A percentile compares a stretch with the other conserved stretches of the same genome.
These are phyloP conservation scores for Lichina pygmaea DNA, from an alignment of 495 filamentous ascomycete genomes.

Conservation along the genomic window DNA sequence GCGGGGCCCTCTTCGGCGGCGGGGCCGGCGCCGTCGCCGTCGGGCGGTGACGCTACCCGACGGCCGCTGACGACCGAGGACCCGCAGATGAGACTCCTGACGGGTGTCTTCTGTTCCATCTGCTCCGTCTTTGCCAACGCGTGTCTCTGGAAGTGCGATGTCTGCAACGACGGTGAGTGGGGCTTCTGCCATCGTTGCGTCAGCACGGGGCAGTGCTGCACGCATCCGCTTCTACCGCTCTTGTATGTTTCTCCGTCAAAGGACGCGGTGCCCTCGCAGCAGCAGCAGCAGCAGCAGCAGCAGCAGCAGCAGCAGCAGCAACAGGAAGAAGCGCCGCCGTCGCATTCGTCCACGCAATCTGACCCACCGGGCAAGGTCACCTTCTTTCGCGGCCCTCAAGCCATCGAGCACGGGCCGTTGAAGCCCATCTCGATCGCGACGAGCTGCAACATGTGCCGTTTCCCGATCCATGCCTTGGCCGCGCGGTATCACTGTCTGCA, in stretches of 20 bases:
- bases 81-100: constrained; percentile 36
- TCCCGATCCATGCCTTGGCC: constrained; percentile 36
- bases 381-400: background rate
- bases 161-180: constrained; percentile 78
- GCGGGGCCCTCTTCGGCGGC: background rate
- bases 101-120: constrained; percentile 56
- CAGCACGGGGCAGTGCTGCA: constrained; percentile 47
- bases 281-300: too few species aligned
- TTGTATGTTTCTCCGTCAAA: background rate
- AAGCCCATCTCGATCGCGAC: constrained; percentile 35
- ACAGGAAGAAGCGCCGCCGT: background rate
- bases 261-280: background rate
- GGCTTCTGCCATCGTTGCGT: constrained; percentile 70
- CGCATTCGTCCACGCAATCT: background rate
- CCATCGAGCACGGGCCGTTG: background rate
- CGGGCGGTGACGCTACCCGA: constrained; percentile 5
- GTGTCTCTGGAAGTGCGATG: constrained; percentile 60
- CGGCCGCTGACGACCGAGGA: constrained; percentile 29
- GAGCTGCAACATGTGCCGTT: constrained; percentile 46
- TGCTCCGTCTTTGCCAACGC: constrained; percentile 46
- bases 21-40: constrained; percentile 5
- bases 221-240: constrained; percentile 47
- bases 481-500: constrained; percentile 49
- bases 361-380: background rate
- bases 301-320: too few species aligned